These are phyloP conservation scores for Lactarius evosmus DNA, from an alignment of 768 basidiomycete species.

Conservation along the genomic window DNA sequence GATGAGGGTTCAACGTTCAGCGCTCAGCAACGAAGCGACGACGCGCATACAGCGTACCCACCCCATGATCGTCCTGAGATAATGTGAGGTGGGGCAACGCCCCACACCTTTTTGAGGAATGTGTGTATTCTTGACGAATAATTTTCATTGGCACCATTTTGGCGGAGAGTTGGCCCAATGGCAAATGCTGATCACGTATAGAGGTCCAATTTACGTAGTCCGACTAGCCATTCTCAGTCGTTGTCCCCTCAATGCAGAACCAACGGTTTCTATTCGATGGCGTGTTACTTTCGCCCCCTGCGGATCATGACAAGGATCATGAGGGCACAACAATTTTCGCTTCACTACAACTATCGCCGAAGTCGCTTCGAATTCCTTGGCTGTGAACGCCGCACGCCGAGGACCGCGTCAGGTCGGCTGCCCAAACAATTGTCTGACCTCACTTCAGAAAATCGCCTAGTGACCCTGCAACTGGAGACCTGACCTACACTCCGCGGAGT, in stretches of 20 bases:
- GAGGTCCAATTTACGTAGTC: too few relatives aligned
- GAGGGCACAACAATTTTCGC: neutral
- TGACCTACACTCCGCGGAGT: neutral
- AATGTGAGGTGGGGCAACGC: neutral
- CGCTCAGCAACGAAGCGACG: neutral
- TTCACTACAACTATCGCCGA: neutral
- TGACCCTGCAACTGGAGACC: neutral
- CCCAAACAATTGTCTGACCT: neutral
- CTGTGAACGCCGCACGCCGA: neutral
- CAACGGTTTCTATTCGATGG: too few relatives aligned
- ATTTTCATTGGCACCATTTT: neutral
- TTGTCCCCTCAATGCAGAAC: neutral
- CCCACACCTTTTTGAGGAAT: neutral
- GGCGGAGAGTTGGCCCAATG: neutral
- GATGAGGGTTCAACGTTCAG: neutral
- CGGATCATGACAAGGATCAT: neutral
- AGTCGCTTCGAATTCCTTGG: neutral
- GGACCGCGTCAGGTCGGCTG: neutral
- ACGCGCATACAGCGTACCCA: neutral
- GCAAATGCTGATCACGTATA: neutral
- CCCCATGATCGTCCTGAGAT: neutral
- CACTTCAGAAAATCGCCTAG: neutral
- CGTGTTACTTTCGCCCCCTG: neutral
- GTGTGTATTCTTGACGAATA: neutral
- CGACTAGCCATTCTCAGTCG: neutral